Evolutionary conservation across 768 basidiomycete species (phyloP).

Genomic region (Hygrophorus russula): DNA sequence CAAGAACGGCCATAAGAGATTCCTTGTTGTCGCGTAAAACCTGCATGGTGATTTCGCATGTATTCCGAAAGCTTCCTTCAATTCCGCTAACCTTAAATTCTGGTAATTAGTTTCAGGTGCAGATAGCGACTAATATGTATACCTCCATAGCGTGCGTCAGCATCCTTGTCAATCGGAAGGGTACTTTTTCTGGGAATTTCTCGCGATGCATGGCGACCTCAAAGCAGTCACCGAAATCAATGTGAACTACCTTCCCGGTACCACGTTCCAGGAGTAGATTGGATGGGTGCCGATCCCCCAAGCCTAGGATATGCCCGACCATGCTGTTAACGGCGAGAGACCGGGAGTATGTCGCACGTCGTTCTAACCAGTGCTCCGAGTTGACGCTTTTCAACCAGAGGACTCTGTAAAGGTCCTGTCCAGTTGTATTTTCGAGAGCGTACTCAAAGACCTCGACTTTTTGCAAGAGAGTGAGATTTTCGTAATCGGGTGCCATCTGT

Average conservation of each 20-base stretch:
- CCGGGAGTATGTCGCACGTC: conserved; percentile 90
- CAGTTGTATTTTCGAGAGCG: conserved; percentile 95
- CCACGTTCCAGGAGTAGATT: conserved; percentile 87
- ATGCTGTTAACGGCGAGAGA: conserved; percentile 96
- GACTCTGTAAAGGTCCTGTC: conserved; percentile 93
- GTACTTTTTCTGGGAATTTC: conserved; percentile 98
- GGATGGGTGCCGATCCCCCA: conserved; percentile 97
- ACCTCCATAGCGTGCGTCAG: conserved; percentile 99
- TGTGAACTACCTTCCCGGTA: conserved; percentile 93
- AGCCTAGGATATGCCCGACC: conserved; percentile 95
- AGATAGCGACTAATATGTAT: conserved; percentile 11
- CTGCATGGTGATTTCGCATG: conserved; percentile 96
- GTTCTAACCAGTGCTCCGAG: conserved; percentile 97
- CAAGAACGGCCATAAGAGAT: conserved; percentile 96
- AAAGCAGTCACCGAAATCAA: conserved; percentile 97
- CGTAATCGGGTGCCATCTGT: conserved; percentile 99
- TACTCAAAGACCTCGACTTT: conserved; percentile 99
- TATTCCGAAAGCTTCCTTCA: conserved; percentile 91
- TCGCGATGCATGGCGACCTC: conserved; percentile 97
- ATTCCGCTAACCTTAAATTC: conserved; percentile 81
- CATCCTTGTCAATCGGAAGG: conserved; percentile 97
- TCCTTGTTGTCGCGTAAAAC: conserved; percentile 96
- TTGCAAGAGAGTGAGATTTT: conserved; percentile 85
- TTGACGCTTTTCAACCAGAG: conserved; percentile 92
- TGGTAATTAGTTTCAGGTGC: conserved; percentile 5